These are phyloP conservation scores for Postia placenta DNA, from an alignment of 768 basidiomycete genomes.

Conservation along the genomic window DNA sequence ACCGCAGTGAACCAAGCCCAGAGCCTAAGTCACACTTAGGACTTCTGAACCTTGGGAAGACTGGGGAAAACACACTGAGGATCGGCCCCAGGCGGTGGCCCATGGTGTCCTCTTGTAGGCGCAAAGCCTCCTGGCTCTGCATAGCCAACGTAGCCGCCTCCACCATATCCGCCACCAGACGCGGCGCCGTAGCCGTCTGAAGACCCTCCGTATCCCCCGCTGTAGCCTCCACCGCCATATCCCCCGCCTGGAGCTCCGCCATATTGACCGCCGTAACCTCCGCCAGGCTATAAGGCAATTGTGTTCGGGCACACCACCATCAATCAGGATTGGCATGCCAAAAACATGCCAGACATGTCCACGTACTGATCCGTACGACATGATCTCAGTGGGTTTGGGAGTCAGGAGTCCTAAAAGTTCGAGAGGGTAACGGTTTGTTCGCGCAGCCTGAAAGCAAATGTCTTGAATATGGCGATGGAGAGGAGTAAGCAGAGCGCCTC, in stretches of 20 bases:
- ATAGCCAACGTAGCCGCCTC: no score
- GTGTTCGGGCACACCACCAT: no score
- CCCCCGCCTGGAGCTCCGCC: conserved; percentile 10
- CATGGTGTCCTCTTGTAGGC: conserved; percentile 21
- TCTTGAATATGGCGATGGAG: no score
- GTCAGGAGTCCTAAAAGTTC: no score
- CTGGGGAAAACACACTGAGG: conserved; percentile 52
- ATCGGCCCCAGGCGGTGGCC: conserved; percentile 62
- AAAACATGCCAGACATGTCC: background rate
- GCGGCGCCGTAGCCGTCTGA: conserved; percentile 15
- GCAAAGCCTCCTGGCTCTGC: conserved; percentile 29
- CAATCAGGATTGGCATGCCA: no score
- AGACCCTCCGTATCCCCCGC: conserved; percentile 14
- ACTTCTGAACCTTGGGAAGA: background rate
- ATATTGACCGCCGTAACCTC: background rate
- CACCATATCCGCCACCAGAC: conserved; percentile 22
- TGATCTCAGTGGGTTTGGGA: no score
- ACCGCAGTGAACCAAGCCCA: conserved; percentile 72
- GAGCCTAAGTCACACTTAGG: conserved; percentile 36
- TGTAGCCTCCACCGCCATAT: conserved; percentile 26
- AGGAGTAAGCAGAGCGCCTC: no score
- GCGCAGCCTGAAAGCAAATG: no score
- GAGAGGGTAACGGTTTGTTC: no score
- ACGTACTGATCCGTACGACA: conserved; percentile 13
- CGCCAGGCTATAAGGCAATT: background rate